These are phyloP conservation scores for Pythium biforme DNA, from an alignment of 352 stramenopile genomes.

Conservation along the genomic window DNA sequence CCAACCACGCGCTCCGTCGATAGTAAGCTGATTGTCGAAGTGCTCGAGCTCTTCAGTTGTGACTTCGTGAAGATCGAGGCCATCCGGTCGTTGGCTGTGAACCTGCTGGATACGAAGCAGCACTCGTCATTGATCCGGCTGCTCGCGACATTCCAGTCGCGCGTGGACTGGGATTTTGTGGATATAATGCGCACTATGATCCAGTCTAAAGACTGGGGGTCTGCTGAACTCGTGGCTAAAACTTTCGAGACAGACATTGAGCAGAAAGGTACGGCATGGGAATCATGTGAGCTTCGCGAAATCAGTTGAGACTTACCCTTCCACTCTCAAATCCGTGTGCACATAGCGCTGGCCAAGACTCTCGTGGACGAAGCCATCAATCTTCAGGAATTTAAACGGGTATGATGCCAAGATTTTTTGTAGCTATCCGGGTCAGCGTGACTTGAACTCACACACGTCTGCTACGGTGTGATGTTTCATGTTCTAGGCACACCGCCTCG, in stretches of 20 bases:
- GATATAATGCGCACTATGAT: slow-evolving; percentile 40
- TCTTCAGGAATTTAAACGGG: slow-evolving; percentile 58
- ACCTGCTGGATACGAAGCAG: slow-evolving; percentile 41
- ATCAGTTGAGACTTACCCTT: too few species aligned
- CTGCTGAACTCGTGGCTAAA: slow-evolving; percentile 45
- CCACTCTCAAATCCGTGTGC: too few species aligned
- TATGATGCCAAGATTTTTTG: slow-evolving; percentile 18
- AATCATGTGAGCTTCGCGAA: neutral
- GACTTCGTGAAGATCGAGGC: slow-evolving; percentile 26
- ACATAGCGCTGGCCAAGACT: slow-evolving; percentile 35
- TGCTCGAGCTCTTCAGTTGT: slow-evolving; percentile 60
- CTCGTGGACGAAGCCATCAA: slow-evolving; percentile 55
- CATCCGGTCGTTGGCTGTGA: slow-evolving; percentile 24
- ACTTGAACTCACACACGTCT: neutral
- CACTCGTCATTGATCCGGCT: slow-evolving; percentile 57
- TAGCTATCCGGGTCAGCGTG: too few species aligned
- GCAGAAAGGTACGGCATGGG: slow-evolving; percentile 7
- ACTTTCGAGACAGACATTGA: slow-evolving; percentile 32
- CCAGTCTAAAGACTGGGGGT: slow-evolving; percentile 57
- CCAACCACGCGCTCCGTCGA: slow-evolving; percentile 26
- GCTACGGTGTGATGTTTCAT: neutral
- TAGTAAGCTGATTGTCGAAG: slow-evolving; percentile 53
- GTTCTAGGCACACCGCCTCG: slow-evolving; percentile 52
- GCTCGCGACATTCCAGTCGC: slow-evolving; percentile 29
- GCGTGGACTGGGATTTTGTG: slow-evolving; percentile 35